Evolutionary conservation across 345 rosid species (phyloP), one percentile per base, ranked within the genome.

Genomic region (Fremontodendron californicum): DNA sequence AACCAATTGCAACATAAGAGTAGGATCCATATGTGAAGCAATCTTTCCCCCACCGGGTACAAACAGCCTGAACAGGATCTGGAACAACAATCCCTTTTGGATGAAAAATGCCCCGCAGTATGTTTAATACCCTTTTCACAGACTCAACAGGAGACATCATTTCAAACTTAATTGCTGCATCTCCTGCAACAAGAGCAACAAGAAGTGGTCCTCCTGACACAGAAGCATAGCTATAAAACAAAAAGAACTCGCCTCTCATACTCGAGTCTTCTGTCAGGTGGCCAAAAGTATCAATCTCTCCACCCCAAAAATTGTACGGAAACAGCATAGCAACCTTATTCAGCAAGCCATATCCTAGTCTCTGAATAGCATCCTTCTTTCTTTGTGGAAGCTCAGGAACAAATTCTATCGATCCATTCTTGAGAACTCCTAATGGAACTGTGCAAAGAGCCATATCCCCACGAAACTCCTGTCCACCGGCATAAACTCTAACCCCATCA

Each of bases 401-500:
- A 80, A 94, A 96, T 78, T 89, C 92, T 13, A 96, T 92, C 0
- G 80, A 77, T n/a, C 91, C 97, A 79, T 87, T 90, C 90, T 96
- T 92, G 61, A 92, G 86, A 80, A 94, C 97, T 31, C 98, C 97
- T 73, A 94, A 67, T 0, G 97, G 98, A 58, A 92, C 93, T 0
- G 99, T 96, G 74, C 94, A 91, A 49, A 94, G 97, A 80, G 82
- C 97, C 97, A 96, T 89, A 79, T 92, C 97, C n/a, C 97, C 95
- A 19, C 54, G 84, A 52, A 90, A 91, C 82, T 90, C 97, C 78
- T 89, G 95, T 76, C 92, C 91, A 6, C 88, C 86, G 0, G 93
- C 90, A 72, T 89, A 90, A 76, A 94, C 97, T 58, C 92, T 12
- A 82, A 84, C 90, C 79, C 97, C 97, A 21, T 94, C 92, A 64